Evolutionary conservation across 345 rosid genomes (phyloP).

Genomic region (Nephelium lappaceum): DNA sequence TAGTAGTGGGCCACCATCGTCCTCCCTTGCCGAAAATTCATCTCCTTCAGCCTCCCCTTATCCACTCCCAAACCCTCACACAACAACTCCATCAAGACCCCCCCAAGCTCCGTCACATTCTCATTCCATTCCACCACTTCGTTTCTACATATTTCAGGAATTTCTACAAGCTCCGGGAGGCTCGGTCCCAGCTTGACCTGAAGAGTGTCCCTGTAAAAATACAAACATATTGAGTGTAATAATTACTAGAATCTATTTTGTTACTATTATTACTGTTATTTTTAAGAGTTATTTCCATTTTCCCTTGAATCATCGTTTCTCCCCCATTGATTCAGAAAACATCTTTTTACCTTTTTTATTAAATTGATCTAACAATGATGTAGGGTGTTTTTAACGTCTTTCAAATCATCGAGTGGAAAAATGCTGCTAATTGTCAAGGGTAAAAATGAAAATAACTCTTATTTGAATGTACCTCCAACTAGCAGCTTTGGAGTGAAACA

Average conservation of each 20-base stretch:
- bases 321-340: no score
- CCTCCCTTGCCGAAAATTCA: constrained; percentile 12
- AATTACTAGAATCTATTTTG: no score
- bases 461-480: not conserved
- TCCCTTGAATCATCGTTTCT: no score
- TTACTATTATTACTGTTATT: no score
- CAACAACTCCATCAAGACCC: constrained; percentile 25
- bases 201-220: not conserved
- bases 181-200: not conserved
- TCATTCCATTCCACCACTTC: constrained; percentile 23
- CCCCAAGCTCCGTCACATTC: constrained; percentile 6
- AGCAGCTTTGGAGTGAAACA: not conserved
- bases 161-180: not conserved
- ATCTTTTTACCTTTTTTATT: no score
- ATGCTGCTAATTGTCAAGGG: no score
- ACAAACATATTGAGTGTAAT: no score
- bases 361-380: no score
- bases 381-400: no score
- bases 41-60: constrained; percentile 16
- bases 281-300: no score
- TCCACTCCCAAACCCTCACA: constrained; percentile 25
- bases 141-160: constrained; percentile 22
- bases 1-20: constrained; percentile 25
- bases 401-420: no score
- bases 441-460: no score